A percentile compares a stretch with the other conserved stretches of the same genome.
phyloP scores from a whole-genome alignment of 352 stramenopile species.

The Phytophthora pseudosyringae region DNA sequence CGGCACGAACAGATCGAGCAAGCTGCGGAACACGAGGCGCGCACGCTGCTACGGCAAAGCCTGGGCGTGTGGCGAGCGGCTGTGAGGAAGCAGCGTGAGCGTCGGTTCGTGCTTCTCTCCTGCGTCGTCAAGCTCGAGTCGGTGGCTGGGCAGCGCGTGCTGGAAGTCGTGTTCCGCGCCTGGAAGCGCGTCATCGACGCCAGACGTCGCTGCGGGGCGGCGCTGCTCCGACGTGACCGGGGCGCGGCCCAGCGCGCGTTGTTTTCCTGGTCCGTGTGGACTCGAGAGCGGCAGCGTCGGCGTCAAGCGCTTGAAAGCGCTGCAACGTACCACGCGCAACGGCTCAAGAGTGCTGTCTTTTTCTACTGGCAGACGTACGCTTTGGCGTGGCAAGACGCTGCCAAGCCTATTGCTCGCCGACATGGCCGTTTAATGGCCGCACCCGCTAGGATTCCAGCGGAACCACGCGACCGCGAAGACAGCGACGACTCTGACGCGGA shows the following conservation, averaged over 20 bases:
- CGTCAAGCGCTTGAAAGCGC: slow-evolving; percentile 20
- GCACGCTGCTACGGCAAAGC: slow-evolving; percentile 5
- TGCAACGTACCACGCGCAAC: slow-evolving; percentile 36
- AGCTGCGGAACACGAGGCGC: slow-evolving; percentile 12
- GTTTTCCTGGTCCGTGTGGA: slow-evolving; percentile 13
- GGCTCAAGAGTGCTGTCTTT: slow-evolving; percentile 49
- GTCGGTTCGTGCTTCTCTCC: slow-evolving; percentile 52
- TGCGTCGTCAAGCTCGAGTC: slow-evolving; percentile 60
- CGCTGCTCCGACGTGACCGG: slow-evolving; percentile 8
- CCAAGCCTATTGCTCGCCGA: slow-evolving; percentile 18
- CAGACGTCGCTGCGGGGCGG: slow-evolving; percentile 10
- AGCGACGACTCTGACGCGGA: slow-evolving; percentile 29
- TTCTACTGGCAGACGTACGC: slow-evolving; percentile 82
- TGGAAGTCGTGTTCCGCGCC: slow-evolving; percentile 25
- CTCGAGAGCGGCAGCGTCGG: slow-evolving; percentile 6
- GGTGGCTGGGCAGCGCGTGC: slow-evolving; percentile 15
- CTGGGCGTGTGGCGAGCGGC: slow-evolving; percentile 27
- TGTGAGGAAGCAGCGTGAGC: slow-evolving; percentile 37
- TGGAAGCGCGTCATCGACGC: slow-evolving; percentile 30
- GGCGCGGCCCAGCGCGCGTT: slow-evolving; percentile 13
- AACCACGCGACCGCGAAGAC: not conserved
- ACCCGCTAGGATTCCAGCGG: not conserved
- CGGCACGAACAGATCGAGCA: slow-evolving; percentile 15
- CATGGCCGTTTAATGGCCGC: not conserved
- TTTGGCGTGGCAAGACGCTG: slow-evolving; percentile 72